phyloP scores from a whole-genome alignment of 1,139 yeast genomes.

The Pneumocystis wakefieldiae region DNA sequence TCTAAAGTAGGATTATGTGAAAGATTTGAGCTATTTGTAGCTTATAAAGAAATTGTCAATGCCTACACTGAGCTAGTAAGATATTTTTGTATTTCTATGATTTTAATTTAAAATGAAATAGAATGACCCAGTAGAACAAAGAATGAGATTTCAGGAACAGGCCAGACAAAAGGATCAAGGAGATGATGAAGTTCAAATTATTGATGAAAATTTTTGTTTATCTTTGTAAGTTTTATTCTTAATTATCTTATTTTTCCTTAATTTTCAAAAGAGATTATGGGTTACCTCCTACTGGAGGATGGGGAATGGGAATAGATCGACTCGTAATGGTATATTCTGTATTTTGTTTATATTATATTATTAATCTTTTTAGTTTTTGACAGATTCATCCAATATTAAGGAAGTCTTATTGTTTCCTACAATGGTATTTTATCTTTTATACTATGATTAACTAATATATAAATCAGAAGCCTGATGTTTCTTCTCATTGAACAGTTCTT shows the following conservation, averaged over 20 bases:
- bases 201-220: conserved; percentile 93
- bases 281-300: conserved; percentile 97
- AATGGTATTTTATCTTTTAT: conserved; percentile 51
- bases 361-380: conserved; percentile 39
- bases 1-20: conserved; percentile 88
- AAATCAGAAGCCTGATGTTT: background rate
- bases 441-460: background rate
- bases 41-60: conserved; percentile 94
- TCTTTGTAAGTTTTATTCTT: conserved; percentile 35
- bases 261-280: conserved; percentile 54
- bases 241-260: background rate
- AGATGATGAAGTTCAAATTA: conserved; percentile 95
- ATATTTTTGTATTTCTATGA: conserved; percentile 52
- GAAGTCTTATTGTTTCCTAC: conserved; percentile 97
- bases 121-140: conserved; percentile 39
- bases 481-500: background rate
- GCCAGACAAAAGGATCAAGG: conserved; percentile 98
- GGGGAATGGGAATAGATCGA: conserved; percentile 99
- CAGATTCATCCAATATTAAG: conserved; percentile 91
- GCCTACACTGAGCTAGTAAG: conserved; percentile 98
- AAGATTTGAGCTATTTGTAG: conserved; percentile 96
- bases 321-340: conserved; percentile 48
- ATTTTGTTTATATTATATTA: background rate
- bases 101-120: conserved; percentile 32
- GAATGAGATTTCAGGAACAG: conserved; percentile 94